These are phyloP conservation scores for Trichophyton equinum DNA, from an alignment of 2,329 filamentous ascomycete genomes.

Conservation along the genomic window DNA sequence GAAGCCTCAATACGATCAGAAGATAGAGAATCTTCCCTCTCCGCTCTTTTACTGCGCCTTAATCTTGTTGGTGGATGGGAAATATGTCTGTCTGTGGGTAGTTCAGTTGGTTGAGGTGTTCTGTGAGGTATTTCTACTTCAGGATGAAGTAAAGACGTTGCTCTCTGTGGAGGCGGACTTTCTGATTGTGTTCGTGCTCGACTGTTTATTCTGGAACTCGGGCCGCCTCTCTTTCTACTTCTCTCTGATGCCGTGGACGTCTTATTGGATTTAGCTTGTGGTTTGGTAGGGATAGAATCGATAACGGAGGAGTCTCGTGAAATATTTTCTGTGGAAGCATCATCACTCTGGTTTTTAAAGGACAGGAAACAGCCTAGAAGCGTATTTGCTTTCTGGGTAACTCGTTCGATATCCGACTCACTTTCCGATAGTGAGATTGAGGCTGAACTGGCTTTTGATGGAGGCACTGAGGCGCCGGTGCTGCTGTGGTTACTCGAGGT, in stretches of 20 bases:
- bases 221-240: neutral
- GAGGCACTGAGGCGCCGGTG: neutral
- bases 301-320: neutral
- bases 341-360: neutral
- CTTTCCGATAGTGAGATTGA: neutral
- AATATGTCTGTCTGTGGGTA: neutral
- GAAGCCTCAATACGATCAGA: neutral
- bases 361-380: neutral
- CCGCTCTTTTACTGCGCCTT: neutral
- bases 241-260: neutral
- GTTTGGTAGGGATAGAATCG: neutral
- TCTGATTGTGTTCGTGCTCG: neutral
- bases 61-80: neutral
- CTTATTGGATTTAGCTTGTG: no score
- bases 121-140: neutral
- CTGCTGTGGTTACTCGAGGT: neutral
- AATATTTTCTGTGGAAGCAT: neutral
- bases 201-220: neutral
- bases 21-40: neutral
- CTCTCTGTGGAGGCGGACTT: neutral
- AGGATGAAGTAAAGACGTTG: neutral
- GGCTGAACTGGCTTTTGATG: neutral
- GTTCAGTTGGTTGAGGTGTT: neutral
- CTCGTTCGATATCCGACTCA: neutral
- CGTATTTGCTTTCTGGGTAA: neutral